Percentiles rank a stretch among this genome's conserved stretches.
phyloP scores from a whole-genome alignment of 164 flowering plant genomes.

The Buxus sempervirens region DNA sequence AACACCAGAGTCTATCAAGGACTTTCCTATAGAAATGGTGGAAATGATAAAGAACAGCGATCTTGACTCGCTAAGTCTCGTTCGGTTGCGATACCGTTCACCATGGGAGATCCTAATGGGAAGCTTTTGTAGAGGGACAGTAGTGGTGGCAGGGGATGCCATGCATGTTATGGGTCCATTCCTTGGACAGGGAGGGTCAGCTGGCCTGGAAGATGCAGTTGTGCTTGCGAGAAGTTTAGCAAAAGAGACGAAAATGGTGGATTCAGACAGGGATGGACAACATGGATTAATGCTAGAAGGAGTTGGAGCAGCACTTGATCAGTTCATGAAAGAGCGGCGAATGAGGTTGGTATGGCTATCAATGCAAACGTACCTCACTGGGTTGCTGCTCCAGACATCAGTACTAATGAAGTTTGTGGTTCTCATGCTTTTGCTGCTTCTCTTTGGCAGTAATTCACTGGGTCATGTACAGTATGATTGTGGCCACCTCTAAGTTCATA shows the following conservation, averaged over 20 bases:
- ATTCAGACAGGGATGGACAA: not conserved
- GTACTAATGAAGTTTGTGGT: slow-evolving; percentile 9
- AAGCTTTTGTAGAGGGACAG: slow-evolving; percentile 24
- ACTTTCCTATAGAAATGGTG: slow-evolving; percentile 22
- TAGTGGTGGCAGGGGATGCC: slow-evolving; percentile 39
- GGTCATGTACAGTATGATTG: slow-evolving; percentile 28
- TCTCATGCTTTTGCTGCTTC: slow-evolving; percentile 5
- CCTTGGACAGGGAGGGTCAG: slow-evolving; percentile 37
- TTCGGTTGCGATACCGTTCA: slow-evolving; percentile 22
- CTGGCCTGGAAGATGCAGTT: slow-evolving; percentile 38
- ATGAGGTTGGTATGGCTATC: slow-evolving; percentile 27
- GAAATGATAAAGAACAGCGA: slow-evolving; percentile 25
- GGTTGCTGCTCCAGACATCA: slow-evolving; percentile 9
- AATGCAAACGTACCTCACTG: slow-evolving; percentile 20
- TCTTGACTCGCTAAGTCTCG: slow-evolving; percentile 13
- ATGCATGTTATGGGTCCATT: slow-evolving; percentile 45
- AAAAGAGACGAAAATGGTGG: not conserved
- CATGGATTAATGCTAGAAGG: too few relatives aligned
- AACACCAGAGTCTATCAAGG: slow-evolving; percentile 14
- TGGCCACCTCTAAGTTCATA: slow-evolving; percentile 22
- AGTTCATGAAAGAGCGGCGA: slow-evolving; percentile 25
- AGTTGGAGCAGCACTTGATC: slow-evolving; percentile 24
- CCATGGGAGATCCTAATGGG: slow-evolving; percentile 29
- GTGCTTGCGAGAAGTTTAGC: slow-evolving; percentile 35
- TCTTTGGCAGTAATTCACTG: slow-evolving; percentile 16